Base-by-base conservation (phyloP, 2,329 filamentous ascomycete species). In the Fusarium annulatum region DNA sequence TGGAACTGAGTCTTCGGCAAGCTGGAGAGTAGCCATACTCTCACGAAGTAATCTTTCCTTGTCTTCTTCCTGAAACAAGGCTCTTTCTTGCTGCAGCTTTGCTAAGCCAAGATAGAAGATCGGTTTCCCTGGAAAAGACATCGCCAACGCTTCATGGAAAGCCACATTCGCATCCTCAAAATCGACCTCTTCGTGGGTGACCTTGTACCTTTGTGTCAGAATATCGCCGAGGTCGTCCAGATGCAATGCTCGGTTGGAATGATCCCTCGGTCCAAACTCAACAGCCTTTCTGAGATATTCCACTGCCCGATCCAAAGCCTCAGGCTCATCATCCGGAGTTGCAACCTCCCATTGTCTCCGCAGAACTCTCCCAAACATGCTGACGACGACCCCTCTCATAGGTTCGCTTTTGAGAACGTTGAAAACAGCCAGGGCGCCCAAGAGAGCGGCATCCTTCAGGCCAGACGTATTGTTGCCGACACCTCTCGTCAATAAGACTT, bases 311-410 rank as follows among this genome's bases (percentile, higher is more conserved):
- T 59, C 42, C 1, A 59, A 10, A 39, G 42, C 56, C 1, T 48
- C 33, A 2, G 4, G 0, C 9, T 38, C 1, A n/a, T 21, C 8
- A 0, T 38, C 56, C 14, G 42, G 19, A 11, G 10, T 10, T 39
- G 43, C 43, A 39, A 59, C 34, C 42, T 59, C 42, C 56, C 56
- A 59, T 4, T 51, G 56, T 23, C 56, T 59, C 23, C 41, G 8
- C 10, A 59, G 11, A 36, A 59, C 56, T 51, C 56, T 49, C 5
- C 42, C 56, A 59, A 59, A 48, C 43, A 38, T 59, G n/a, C 56
- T 59, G 30, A 59, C 23, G 4, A 59, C 33, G 4, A 59, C 56
- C 1, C 56, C 56, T 38, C 56, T 36, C 56, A 59, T 59, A 5
- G 42, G 43, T 3, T 51, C 56, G 9, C 5, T 59, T 7, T 59